Evolutionary conservation across 1,284 basidiomycete species (phyloP), one percentile per base, ranked within the genome.

Genomic region (Porogramme epimiltina): DNA sequence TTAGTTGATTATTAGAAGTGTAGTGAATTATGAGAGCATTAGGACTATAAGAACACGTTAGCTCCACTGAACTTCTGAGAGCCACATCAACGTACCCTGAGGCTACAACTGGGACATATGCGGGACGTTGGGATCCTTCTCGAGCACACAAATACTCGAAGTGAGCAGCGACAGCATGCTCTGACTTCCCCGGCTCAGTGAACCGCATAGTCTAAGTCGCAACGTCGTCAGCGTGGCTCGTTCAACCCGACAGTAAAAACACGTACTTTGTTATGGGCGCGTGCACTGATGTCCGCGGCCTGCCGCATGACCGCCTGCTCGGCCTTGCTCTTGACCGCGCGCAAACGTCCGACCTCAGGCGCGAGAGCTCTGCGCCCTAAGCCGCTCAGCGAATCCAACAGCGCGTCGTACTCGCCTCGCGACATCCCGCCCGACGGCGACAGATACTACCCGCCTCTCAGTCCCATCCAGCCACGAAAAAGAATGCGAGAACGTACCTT

Each of bases 101-200:
- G 4, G 93, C 95, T 28, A 96, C 91, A 3, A 98, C 95, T 16
- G 95, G 95, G 0, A 98, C 94, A 66, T 98, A 98, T 11, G 95
- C 95, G 41, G 85, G 82, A 38, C 95, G 79, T 66, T 93, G 87
- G 19, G 91, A 80, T 15, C 94, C 94, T n/a, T 75, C 73, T 41
- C 91, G 72, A 4, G 84, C 79, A 66, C 92, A 95, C 0, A 88
- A 60, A 64, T 95, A 96, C 69, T 95, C 90, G 64, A 98, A 97
- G 65, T 93, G 89, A 9, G 93, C 89, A 0, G 87, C 91, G 3
- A 96, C 71, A 23, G 81, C 76, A 38, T 82, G 78, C 68, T 98
- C 95, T 2, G 85, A 83, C 51, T 85, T 69, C 2, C 87, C 89
- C 3, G 85, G 80, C 42, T 77, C 68, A 1, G 91, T 81, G 61